Conservation (phyloP, 164 flowering plant species). For the Liriodendron chinense region DNA sequence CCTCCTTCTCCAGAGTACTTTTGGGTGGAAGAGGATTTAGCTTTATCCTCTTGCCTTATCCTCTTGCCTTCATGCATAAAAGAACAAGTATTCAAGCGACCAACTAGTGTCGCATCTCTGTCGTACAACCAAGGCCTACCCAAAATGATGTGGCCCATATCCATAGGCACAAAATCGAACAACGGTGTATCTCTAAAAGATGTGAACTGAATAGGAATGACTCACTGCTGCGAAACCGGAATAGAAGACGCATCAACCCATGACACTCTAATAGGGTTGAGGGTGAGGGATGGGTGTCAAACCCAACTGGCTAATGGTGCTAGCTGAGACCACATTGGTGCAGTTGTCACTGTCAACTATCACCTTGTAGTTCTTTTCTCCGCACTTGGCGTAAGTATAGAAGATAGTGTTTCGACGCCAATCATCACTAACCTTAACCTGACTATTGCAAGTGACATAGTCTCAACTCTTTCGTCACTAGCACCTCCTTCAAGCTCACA, state of each 20-base stretch:
- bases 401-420: neutral
- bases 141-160: neutral
- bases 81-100: neutral
- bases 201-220: neutral
- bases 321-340: neutral
- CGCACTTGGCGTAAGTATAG: neutral
- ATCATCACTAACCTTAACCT: neutral
- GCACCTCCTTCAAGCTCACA: neutral
- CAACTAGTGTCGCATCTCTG: neutral
- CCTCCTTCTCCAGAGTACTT: neutral
- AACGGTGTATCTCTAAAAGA: neutral
- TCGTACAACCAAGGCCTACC: conserved; percentile 4
- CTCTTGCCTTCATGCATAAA: neutral
- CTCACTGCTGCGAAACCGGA: neutral
- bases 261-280: neutral
- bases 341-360: neutral
- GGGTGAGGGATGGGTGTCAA: neutral
- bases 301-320: neutral
- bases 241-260: neutral
- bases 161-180: neutral
- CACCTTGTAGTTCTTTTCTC: neutral
- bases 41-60: neutral
- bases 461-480: too few relatives aligned
- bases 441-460: too few relatives aligned
- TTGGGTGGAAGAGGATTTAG: neutral